These are phyloP conservation scores for Teratosphaeria zuluensis DNA, from an alignment of 2,329 filamentous ascomycete species.

Conservation along the genomic window DNA sequence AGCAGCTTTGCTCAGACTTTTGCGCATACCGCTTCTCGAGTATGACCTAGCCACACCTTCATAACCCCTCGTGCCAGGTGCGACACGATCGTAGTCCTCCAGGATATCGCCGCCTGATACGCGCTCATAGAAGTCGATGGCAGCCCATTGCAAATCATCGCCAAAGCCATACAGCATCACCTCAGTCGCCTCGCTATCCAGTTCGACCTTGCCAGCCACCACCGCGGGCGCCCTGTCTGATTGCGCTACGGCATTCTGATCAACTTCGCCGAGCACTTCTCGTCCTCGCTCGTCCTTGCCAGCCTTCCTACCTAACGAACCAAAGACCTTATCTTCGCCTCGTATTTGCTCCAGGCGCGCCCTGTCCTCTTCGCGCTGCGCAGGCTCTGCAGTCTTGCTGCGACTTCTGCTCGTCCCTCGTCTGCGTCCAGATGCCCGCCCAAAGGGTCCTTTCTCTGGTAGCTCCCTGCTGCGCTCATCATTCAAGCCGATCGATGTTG, in stretches of 20 bases:
- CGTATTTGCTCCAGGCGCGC: constrained; percentile 34
- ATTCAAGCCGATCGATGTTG: not conserved
- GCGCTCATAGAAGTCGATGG: constrained; percentile 78
- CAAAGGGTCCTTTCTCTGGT: constrained; percentile 55
- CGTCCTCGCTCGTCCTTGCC: constrained; percentile 15
- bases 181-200: constrained; percentile 56
- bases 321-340: constrained; percentile 40
- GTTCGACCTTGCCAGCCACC: constrained; percentile 27
- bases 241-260: constrained; percentile 9
- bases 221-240: constrained; percentile 12
- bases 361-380: constrained; percentile 46
- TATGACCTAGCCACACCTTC: constrained; percentile 61
- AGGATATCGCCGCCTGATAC: constrained; percentile 72
- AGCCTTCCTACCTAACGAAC: constrained; percentile 17
- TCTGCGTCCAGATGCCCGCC: constrained; percentile 34
- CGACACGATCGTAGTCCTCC: constrained; percentile 83
- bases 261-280: constrained; percentile 19
- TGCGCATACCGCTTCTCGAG: constrained; percentile 59
- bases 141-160: constrained; percentile 64
- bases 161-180: constrained; percentile 77
- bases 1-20: constrained; percentile 60
- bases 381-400: constrained; percentile 47
- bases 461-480: constrained; percentile 30
- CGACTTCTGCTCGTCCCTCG: constrained; percentile 35
- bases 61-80: constrained; percentile 60